A percentile compares a stretch with the other conserved stretches of the same genome.
Conservation (phyloP, 2,329 filamentous ascomycete genomes). For the Diaporthe sp. region DNA sequence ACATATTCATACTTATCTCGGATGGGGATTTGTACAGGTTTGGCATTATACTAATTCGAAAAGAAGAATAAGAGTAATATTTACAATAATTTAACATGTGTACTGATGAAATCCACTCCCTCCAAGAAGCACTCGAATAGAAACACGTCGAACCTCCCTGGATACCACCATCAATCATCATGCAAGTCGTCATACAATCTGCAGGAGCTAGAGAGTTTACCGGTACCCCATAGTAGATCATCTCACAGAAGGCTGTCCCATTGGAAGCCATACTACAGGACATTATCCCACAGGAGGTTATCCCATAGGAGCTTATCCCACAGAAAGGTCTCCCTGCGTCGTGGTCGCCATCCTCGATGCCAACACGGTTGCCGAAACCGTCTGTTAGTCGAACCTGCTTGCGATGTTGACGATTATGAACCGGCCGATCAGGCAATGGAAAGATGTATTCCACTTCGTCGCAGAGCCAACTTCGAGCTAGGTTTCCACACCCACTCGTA, state of each 20-base stretch:
- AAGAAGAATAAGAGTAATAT: background rate
- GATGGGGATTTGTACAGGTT: no score
- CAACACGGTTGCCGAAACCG: background rate
- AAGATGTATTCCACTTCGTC: constrained; percentile 26
- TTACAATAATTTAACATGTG: constrained; percentile 6
- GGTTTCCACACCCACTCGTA: background rate
- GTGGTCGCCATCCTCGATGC: background rate
- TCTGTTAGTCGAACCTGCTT: background rate
- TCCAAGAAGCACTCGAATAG: background rate
- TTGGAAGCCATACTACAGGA: no score
- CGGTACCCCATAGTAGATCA: no score
- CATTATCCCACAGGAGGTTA: no score
- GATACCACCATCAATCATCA: no score
- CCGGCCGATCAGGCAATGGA: constrained; percentile 14
- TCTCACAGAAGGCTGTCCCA: no score
- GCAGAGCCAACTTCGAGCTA: no score
- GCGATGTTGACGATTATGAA: background rate
- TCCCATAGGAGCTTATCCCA: no score
- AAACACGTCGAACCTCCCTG: no score
- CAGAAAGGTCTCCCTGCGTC: background rate
- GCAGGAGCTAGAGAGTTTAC: no score
- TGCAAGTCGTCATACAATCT: no score
- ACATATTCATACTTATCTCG: no score
- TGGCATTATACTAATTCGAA: background rate
- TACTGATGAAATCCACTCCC: background rate